Evolutionary conservation across 2,329 filamentous ascomycete genomes (phyloP).

Genomic region (Cytospora piceae): DNA sequence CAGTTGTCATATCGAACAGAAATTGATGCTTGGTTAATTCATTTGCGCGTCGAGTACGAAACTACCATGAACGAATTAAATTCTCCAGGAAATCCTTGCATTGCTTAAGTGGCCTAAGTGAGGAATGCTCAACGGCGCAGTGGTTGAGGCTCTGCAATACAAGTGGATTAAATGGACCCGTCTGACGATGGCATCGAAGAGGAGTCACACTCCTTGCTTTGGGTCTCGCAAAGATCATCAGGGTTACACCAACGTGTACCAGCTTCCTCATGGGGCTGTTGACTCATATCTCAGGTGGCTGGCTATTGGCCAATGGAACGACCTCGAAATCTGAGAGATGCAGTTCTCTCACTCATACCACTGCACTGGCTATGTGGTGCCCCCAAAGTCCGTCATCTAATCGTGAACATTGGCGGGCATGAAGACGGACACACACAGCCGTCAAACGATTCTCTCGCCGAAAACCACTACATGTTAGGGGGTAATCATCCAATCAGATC

Average conservation of each 20-base stretch:
- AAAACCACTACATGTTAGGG: slow-evolving; percentile 20
- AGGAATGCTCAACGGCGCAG: background rate
- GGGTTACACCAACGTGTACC: slow-evolving; percentile 6
- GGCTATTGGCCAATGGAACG: slow-evolving; percentile 13
- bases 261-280: slow-evolving; percentile 12
- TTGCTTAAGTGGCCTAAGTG: background rate
- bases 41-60: background rate
- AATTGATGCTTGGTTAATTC: background rate
- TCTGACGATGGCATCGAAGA: background rate
- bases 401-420: slow-evolving; percentile 1
- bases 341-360: slow-evolving; percentile 1
- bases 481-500: slow-evolving; percentile 14
- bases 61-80: background rate
- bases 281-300: slow-evolving; percentile 18
- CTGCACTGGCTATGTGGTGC: slow-evolving; percentile 8
- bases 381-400: slow-evolving; percentile 16
- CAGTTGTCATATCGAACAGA: too few relatives aligned
- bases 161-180: background rate
- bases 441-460: slow-evolving; percentile 30
- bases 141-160: background rate
- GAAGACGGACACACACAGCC: slow-evolving; percentile 15
- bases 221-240: background rate
- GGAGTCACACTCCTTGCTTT: slow-evolving; percentile 5
- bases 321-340: background rate
- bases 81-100: background rate